Evolutionary conservation across 441 rosid species (phyloP).

Genomic region (Gossypium gossypioides): DNA sequence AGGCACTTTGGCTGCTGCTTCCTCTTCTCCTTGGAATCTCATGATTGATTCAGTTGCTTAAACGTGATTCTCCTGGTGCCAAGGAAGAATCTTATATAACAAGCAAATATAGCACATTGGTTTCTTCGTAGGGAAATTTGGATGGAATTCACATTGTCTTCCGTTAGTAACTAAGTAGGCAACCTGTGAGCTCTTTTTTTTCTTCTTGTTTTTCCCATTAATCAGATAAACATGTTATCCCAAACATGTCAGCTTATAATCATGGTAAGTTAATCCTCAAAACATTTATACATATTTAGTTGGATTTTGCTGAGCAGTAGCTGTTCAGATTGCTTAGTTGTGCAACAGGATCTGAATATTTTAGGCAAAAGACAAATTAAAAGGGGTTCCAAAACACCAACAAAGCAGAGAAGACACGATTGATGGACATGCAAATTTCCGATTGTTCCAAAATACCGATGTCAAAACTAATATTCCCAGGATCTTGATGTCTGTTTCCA

Average conservation of each 20-base stretch:
- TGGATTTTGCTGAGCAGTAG: not conserved
- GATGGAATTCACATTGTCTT: conserved; percentile 1
- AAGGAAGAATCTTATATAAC: not conserved
- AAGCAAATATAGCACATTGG: conserved; percentile 1
- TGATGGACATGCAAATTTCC: not conserved
- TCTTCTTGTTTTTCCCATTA: not conserved
- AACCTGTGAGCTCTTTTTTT: not conserved
- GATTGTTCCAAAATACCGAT: not conserved
- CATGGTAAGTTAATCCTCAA: not conserved
- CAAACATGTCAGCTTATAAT: not conserved
- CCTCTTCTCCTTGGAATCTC: conserved; percentile 25
- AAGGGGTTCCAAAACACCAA: not conserved
- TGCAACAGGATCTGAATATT: not conserved
- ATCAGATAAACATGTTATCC: not conserved
- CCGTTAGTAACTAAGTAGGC: not conserved
- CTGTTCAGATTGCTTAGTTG: not conserved
- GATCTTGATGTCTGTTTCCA: not conserved
- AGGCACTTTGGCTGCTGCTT: conserved; percentile 23
- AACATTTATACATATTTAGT: not conserved
- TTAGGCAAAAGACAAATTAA: not conserved
- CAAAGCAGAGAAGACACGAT: not conserved
- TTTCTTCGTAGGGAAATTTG: not conserved
- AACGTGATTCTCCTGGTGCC: not conserved
- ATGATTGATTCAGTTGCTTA: conserved; percentile 11
- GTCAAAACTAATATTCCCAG: too few relatives aligned